phyloP scores from a whole-genome alignment of 768 basidiomycete species.

The Rhodocollybia butyracea region DNA sequence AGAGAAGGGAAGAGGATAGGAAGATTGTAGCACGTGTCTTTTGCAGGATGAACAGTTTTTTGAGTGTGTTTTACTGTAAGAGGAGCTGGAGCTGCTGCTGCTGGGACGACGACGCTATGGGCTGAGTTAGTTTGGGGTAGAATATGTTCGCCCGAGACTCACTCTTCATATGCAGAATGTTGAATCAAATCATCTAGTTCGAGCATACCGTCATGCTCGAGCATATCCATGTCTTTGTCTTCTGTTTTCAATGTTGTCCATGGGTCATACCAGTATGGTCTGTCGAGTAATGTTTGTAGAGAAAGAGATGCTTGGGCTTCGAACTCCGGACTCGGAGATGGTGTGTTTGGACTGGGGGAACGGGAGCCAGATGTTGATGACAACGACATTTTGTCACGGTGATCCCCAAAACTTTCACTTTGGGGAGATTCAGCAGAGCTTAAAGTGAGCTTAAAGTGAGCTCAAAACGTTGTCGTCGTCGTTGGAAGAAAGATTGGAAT shows the following conservation, averaged over 20 bases:
- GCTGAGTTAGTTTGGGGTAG: slow-evolving; percentile 26
- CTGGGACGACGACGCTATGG: slow-evolving; percentile 27
- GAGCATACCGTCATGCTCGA: slow-evolving; percentile 39
- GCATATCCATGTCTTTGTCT: slow-evolving; percentile 6
- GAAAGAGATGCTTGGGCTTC: slow-evolving; percentile 43
- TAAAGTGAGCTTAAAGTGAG: too few relatives aligned
- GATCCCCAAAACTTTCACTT: not conserved
- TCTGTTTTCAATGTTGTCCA: not conserved
- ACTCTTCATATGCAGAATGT: slow-evolving; percentile 77
- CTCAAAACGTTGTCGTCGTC: too few relatives aligned
- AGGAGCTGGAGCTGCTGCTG: slow-evolving; percentile 49
- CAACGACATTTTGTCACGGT: too few relatives aligned
- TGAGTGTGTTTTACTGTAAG: slow-evolving; percentile 48
- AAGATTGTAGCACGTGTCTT: slow-evolving; percentile 74
- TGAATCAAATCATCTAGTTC: slow-evolving; percentile 72
- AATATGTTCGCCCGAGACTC: slow-evolving; percentile 25
- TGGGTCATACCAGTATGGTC: slow-evolving; percentile 24
- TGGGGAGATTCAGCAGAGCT: too few relatives aligned
- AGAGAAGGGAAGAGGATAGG: slow-evolving; percentile 83
- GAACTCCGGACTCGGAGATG: slow-evolving; percentile 60
- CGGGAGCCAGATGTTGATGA: slow-evolving; percentile 66
- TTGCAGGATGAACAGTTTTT: slow-evolving; percentile 66
- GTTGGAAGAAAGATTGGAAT: too few relatives aligned
- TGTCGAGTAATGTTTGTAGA: slow-evolving; percentile 46
- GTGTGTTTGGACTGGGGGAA: slow-evolving; percentile 70